A percentile compares a stretch with the other conserved stretches of the same genome.
phyloP scores from a whole-genome alignment of 2,329 filamentous ascomycete species.

The Anisogramma anomala region DNA sequence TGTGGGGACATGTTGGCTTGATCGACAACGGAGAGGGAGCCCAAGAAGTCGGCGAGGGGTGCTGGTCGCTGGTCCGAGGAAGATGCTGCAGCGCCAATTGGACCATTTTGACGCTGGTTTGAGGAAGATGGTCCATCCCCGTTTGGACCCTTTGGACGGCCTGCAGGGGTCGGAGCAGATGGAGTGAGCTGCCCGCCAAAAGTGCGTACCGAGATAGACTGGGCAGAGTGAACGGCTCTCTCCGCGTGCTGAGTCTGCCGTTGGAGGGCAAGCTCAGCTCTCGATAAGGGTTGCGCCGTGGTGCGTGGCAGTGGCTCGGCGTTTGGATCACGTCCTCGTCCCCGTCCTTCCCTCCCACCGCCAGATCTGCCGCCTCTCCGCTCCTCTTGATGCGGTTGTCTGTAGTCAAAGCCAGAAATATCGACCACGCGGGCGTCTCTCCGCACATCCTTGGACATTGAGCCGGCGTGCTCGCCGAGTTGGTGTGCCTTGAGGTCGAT shows the following conservation, averaged over 20 bases:
- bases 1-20: constrained; percentile 51
- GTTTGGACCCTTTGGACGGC: constrained; percentile 2
- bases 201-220: constrained; percentile 64
- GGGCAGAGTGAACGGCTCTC: constrained; percentile 79
- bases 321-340: constrained; percentile 77
- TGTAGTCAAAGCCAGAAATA: constrained; percentile 73
- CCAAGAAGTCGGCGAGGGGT: constrained; percentile 30
- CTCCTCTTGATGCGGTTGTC: constrained; percentile 58
- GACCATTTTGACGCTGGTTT: too few species aligned
- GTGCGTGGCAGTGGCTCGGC: constrained; percentile 65
- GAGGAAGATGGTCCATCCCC: constrained; percentile 10
- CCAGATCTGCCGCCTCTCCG: constrained; percentile 36
- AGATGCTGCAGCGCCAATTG: too few species aligned
- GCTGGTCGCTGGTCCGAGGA: constrained; percentile 14
- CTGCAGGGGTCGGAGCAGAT: constrained; percentile 28
- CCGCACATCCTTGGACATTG: constrained; percentile 69
- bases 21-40: constrained; percentile 40
- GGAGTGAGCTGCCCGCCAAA: constrained; percentile 73
- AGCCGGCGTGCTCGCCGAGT: constrained; percentile 67
- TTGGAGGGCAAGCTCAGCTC: constrained; percentile 86
- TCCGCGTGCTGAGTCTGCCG: constrained; percentile 40
- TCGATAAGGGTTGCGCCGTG: constrained; percentile 65
- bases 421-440: constrained; percentile 78
- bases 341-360: constrained; percentile 29
- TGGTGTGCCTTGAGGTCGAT: constrained; percentile 93